A percentile compares a stretch with the other conserved stretches of the same genome.
Evolutionary conservation across 1,284 basidiomycete genomes (phyloP).

Genomic region (Puccinia horiana): DNA sequence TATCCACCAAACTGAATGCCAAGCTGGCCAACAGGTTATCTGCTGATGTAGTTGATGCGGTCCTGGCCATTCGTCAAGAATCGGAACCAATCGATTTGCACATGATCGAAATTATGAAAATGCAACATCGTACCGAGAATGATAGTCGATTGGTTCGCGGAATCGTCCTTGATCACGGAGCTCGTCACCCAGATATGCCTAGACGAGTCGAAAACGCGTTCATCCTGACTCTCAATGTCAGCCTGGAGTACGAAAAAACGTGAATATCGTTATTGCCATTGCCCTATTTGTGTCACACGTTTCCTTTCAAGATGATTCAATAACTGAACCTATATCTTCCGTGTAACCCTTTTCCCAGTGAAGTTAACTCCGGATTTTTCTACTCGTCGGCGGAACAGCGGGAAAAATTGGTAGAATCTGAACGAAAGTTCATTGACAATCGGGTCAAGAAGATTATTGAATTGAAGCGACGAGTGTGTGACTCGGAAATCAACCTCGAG

Average conservation of each 20-base stretch:
- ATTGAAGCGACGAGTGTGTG: slow-evolving; percentile 93
- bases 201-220: slow-evolving; percentile 96
- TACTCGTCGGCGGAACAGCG: slow-evolving; percentile 98
- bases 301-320: background rate
- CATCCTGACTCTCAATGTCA: slow-evolving; percentile 94
- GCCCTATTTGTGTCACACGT: slow-evolving; percentile 17
- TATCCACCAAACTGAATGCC: slow-evolving; percentile 87
- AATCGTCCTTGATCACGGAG: slow-evolving; percentile 89
- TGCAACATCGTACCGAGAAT: slow-evolving; percentile 97
- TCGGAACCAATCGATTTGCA: slow-evolving; percentile 92
- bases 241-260: slow-evolving; percentile 99
- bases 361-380: slow-evolving; percentile 99
- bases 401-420: slow-evolving; percentile 97
- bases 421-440: slow-evolving; percentile 88
- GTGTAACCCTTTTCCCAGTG: slow-evolving; percentile 63
- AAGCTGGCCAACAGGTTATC: slow-evolving; percentile 84
- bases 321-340: background rate
- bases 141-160: slow-evolving; percentile 97
- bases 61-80: slow-evolving; percentile 80
- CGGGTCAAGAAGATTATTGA: slow-evolving; percentile 97
- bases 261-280: slow-evolving; percentile 62
- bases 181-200: slow-evolving; percentile 98
- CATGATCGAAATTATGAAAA: slow-evolving; percentile 99
- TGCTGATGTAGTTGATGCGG: slow-evolving; percentile 91
- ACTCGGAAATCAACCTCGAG: slow-evolving; percentile 77